Conservation (phyloP, 306 rosid genomes). For the Ziziphus jujuba region DNA sequence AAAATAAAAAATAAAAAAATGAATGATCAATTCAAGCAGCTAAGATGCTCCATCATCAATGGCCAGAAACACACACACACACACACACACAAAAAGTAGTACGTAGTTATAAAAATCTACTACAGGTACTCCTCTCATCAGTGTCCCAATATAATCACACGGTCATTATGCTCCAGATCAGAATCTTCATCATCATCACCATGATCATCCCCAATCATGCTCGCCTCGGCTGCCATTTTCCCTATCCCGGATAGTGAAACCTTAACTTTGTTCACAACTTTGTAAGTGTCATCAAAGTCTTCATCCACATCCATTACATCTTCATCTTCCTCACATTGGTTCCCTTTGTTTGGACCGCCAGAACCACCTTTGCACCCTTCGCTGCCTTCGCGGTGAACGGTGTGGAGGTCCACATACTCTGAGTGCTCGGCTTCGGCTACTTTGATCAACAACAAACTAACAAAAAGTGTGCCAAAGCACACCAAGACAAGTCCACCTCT, state of each 20-base stretch:
- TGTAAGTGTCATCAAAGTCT: constrained; percentile 29
- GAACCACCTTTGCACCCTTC: constrained; percentile 1
- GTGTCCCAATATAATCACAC: constrained; percentile 41
- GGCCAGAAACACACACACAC: not conserved
- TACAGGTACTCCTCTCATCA: not conserved
- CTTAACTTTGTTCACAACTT: not conserved
- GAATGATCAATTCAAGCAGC: no score
- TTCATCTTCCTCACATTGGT: constrained; percentile 33
- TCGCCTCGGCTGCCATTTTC: not conserved
- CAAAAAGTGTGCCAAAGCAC: constrained; percentile 27
- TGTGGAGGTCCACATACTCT: constrained; percentile 10
- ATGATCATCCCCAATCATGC: not conserved
- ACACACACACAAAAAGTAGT: not conserved
- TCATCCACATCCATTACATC: constrained; percentile 15
- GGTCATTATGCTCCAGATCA: not conserved
- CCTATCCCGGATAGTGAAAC: constrained; percentile 2
- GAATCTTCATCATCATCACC: not conserved
- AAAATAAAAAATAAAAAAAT: no score
- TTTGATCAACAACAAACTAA: constrained; percentile 26
- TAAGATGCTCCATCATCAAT: no score
- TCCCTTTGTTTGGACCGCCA: constrained; percentile 1
- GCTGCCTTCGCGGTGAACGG: not conserved
- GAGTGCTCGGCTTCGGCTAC: constrained; percentile 14
- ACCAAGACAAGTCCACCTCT: constrained; percentile 31
- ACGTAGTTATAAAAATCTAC: not conserved